Evolutionary conservation across 2,329 filamentous ascomycete species (phyloP).

Genomic region (Paradendryphiella salina): DNA sequence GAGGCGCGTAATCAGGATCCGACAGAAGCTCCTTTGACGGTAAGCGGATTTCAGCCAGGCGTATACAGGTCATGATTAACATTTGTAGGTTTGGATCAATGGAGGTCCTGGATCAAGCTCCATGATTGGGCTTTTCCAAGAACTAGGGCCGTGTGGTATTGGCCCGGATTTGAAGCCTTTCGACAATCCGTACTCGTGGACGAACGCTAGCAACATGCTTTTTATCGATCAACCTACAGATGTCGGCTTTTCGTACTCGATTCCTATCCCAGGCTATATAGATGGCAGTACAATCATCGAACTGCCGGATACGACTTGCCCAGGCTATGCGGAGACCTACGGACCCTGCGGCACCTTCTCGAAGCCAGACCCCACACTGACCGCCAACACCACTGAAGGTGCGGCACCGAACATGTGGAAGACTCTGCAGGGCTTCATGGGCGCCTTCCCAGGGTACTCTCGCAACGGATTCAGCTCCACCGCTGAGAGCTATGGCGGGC

Average conservation of each 20-base stretch:
- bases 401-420: slow-evolving; percentile 65
- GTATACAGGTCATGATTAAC: not conserved
- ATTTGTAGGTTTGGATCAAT: slow-evolving; percentile 53
- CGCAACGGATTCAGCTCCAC: slow-evolving; percentile 59
- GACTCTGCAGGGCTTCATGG: slow-evolving; percentile 65
- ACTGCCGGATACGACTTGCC: slow-evolving; percentile 54
- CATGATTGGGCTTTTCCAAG: slow-evolving; percentile 60
- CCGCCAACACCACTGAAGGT: slow-evolving; percentile 56
- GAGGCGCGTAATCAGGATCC: slow-evolving; percentile 57
- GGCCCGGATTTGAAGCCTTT: slow-evolving; percentile 53
- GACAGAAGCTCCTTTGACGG: slow-evolving; percentile 58
- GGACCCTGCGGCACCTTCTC: slow-evolving; percentile 61
- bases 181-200: slow-evolving; percentile 67
- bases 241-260: slow-evolving; percentile 61
- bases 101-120: slow-evolving; percentile 61
- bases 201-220: slow-evolving; percentile 66
- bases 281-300: slow-evolving; percentile 47
- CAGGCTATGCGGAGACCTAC: slow-evolving; percentile 52
- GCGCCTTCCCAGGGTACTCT: slow-evolving; percentile 57
- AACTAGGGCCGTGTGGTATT: slow-evolving; percentile 59
- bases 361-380: slow-evolving; percentile 55
- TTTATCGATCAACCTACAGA: slow-evolving; percentile 70
- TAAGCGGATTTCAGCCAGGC: slow-evolving; percentile 28
- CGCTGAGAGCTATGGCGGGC: slow-evolving; percentile 62
- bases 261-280: slow-evolving; percentile 49